These are phyloP conservation scores for Polyplosphaeria fusca DNA, from an alignment of 495 filamentous ascomycete species.

Conservation along the genomic window DNA sequence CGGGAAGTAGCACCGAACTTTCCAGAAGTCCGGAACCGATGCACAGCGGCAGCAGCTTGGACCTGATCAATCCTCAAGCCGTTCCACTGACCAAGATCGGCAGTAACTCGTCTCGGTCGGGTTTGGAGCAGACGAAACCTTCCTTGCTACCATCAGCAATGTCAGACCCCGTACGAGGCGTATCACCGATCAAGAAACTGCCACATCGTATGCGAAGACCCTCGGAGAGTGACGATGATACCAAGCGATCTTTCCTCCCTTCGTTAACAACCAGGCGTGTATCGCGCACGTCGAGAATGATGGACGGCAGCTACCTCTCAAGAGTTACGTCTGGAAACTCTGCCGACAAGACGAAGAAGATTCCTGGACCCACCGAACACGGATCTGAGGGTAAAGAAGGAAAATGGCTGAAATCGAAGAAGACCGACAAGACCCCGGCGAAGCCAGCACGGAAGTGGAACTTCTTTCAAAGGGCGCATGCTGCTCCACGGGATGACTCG, in stretches of 20 bases:
- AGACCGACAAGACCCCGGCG: conserved; percentile 17
- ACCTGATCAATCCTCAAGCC: conserved; percentile 31
- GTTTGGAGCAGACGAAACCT: conserved; percentile 15
- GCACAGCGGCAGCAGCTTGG: conserved; percentile 29
- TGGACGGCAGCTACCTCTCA: conserved; percentile 18
- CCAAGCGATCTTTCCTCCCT: conserved; percentile 27
- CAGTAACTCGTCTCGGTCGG: conserved; percentile 10
- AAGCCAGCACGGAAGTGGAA: conserved; percentile 67
- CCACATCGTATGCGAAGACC: conserved; percentile 22
- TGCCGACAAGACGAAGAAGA: conserved; percentile 29
- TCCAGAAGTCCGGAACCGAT: conserved; percentile 30
- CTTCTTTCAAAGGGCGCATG: conserved; percentile 71
- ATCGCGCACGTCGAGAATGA: conserved; percentile 32
- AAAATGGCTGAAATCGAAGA: conserved; percentile 41
- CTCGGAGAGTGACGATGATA: conserved; percentile 37
- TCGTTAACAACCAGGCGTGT: conserved; percentile 36
- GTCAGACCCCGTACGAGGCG: conserved; percentile 26
- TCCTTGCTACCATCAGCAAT: conserved; percentile 41
- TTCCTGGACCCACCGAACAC: conserved; percentile 26
- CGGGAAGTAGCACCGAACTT: conserved; percentile 54
- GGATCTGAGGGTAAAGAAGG: conserved; percentile 42
- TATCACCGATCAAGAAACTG: conserved; percentile 25
- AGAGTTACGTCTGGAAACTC: conserved; percentile 32
- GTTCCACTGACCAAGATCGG: conserved; percentile 21
- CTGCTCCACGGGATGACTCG: conserved; percentile 46